Evolutionary conservation across 1,139 yeast genomes (phyloP).

Genomic region (Saccharomyces uvarum): DNA sequence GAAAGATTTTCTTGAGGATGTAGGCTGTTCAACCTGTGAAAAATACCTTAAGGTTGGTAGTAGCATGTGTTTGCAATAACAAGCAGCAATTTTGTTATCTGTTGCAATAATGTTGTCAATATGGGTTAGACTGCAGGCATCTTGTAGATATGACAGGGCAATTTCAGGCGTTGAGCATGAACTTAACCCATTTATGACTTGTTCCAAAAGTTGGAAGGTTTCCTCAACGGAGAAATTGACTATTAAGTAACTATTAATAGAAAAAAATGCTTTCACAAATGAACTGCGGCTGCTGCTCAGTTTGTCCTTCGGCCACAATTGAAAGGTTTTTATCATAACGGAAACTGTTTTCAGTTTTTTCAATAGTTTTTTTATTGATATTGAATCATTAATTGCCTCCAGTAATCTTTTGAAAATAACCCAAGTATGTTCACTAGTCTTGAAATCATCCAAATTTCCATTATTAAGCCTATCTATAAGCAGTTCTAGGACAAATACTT

Average conservation of each 20-base stretch:
- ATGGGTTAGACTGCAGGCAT: not conserved
- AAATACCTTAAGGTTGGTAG: conserved; percentile 21
- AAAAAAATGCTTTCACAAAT: not conserved
- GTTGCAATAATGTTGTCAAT: conserved; percentile 11
- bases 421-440: conserved; percentile 42
- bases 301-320: conserved; percentile 2
- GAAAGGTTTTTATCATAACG: conserved; percentile 13
- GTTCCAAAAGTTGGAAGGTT: conserved; percentile 17
- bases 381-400: conserved; percentile 26
- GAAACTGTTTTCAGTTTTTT: conserved; percentile 36
- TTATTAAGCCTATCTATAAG: conserved; percentile 60
- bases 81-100: conserved; percentile 14
- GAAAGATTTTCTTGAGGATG: conserved; percentile 1
- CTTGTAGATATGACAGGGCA: not conserved
- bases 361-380: conserved; percentile 31
- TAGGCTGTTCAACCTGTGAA: conserved; percentile 3
- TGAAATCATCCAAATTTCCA: conserved; percentile 37
- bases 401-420: conserved; percentile 39
- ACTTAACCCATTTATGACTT: not conserved
- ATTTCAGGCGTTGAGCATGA: not conserved
- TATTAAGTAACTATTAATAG: not conserved
- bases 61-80: conserved; percentile 18
- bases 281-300: not conserved
- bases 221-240: conserved; percentile 18
- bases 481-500: conserved; percentile 56